A percentile compares a stretch with the other conserved stretches of the same genome.
Conservation (phyloP, 2,329 filamentous ascomycete species). For the Fusarium sp. region DNA sequence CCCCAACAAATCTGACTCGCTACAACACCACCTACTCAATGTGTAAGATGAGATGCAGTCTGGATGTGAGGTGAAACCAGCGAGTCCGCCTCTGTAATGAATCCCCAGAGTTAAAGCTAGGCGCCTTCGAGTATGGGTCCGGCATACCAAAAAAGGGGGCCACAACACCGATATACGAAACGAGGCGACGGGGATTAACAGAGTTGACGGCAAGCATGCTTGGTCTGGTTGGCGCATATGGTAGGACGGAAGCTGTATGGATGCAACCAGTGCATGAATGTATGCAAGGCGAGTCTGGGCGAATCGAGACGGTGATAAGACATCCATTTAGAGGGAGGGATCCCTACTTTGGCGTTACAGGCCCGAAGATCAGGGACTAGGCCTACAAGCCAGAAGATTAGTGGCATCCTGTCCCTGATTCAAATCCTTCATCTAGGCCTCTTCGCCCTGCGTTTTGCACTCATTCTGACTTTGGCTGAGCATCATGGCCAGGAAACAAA, state of each 20-base stretch:
- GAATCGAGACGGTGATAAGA: constrained; percentile 37
- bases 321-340: constrained; percentile 10
- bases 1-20: constrained; percentile 38
- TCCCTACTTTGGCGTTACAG: background rate
- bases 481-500: constrained; percentile 21
- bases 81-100: constrained; percentile 26
- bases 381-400: constrained; percentile 6
- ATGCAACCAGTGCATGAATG: constrained; percentile 15
- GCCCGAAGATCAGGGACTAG: constrained; percentile 13
- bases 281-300: constrained; percentile 34
- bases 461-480: constrained; percentile 4
- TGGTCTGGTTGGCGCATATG: constrained; percentile 24
- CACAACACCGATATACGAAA: constrained; percentile 14
- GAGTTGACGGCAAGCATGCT: constrained; percentile 13
- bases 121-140: constrained; percentile 33
- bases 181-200: constrained; percentile 16
- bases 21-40: constrained; percentile 35
- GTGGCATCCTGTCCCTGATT: constrained; percentile 28
- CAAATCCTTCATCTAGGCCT: constrained; percentile 18
- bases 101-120: constrained; percentile 35
- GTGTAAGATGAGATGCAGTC: constrained; percentile 30
- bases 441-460: constrained; percentile 24
- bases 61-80: constrained; percentile 29
- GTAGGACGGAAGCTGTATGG: constrained; percentile 17
- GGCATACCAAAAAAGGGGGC: constrained; percentile 14